phyloP scores from a whole-genome alignment of 306 rosid genomes.

The Vigna angularis region DNA sequence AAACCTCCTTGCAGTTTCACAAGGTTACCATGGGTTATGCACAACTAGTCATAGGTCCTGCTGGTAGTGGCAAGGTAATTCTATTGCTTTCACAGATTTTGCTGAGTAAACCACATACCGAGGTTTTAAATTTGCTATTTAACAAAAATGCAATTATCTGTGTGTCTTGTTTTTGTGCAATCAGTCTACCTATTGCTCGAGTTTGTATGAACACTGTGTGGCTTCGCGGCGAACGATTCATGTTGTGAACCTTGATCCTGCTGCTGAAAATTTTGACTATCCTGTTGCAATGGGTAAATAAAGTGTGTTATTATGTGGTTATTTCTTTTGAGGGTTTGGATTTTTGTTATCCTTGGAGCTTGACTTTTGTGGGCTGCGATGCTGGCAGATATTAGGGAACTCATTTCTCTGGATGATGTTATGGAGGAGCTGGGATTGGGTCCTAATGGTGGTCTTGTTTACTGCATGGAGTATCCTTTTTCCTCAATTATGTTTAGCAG shows the following conservation, averaged over 20 bases:
- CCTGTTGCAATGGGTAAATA: slow-evolving; percentile 87
- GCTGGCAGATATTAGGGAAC: slow-evolving; percentile 87
- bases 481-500: not conserved
- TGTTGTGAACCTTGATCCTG: slow-evolving; percentile 89
- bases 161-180: slow-evolving; percentile 15
- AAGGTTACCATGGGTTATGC: slow-evolving; percentile 63
- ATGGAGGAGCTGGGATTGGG: slow-evolving; percentile 98
- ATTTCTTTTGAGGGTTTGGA: not conserved
- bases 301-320: slow-evolving; percentile 1
- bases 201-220: slow-evolving; percentile 72
- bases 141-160: not conserved
- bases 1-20: slow-evolving; percentile 22
- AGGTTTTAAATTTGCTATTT: not conserved
- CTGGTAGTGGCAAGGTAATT: slow-evolving; percentile 84
- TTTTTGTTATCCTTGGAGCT: not conserved
- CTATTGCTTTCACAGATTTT: not conserved
- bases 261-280: slow-evolving; percentile 95
- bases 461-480: slow-evolving; percentile 99
- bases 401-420: slow-evolving; percentile 89
- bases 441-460: slow-evolving; percentile 93
- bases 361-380: slow-evolving; percentile 26
- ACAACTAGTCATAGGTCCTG: slow-evolving; percentile 73
- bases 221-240: slow-evolving; percentile 59
- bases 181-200: slow-evolving; percentile 88
- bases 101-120: not conserved